Base-by-base conservation (phyloP, 768 basidiomycete species). In the Mycena haematopus region DNA sequence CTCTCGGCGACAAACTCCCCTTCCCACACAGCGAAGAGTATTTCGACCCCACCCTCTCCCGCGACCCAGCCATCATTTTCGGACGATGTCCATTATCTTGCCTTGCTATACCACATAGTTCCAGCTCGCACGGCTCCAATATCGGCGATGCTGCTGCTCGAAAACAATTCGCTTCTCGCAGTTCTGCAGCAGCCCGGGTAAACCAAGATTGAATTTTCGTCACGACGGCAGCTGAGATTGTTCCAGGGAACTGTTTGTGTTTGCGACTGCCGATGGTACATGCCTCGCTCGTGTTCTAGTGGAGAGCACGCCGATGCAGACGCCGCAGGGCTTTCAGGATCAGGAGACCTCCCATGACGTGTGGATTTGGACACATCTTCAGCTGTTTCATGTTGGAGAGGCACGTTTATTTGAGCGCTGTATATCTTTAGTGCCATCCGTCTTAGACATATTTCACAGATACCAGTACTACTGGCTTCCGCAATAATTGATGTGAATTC, bases 181-280 rank as follows among this genome's bases (percentile, higher is more conserved):
- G 83, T 83, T 24, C 73, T 93, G 42, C 88, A 88, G 53, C 80
- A 85, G 67, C 80, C 83, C 44, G 92, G 92, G 92, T 92, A 70
- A 70, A 79, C 72, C 36, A 15, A 1, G 29, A n/a, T 15, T 33
- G 33, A 10, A 5, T 14, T 27, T 13, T 27, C 17, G 10, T 58
- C 6, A 6, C 35, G 13, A n/a, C n/a, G n/a, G n/a, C 10, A 29
- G 21, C 55, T 65, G 38, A 62, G 4, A 24, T 52, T 9, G 10
- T 25, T 40, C 17, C 35, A 91, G 90, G 14, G 73, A 82, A 60
- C 69, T 92, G 21, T 83, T 81, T 25, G 72, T 88, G 1, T 81
- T 85, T 56, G 80, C 84, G 10, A 73, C 78, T 0, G 69, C 75
- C n/a, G 92, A 92, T 65, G 83, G 84, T 2, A 66, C 58, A 45